Conservation (phyloP, 768 basidiomycete species). For the Pisolithus orientalis region DNA sequence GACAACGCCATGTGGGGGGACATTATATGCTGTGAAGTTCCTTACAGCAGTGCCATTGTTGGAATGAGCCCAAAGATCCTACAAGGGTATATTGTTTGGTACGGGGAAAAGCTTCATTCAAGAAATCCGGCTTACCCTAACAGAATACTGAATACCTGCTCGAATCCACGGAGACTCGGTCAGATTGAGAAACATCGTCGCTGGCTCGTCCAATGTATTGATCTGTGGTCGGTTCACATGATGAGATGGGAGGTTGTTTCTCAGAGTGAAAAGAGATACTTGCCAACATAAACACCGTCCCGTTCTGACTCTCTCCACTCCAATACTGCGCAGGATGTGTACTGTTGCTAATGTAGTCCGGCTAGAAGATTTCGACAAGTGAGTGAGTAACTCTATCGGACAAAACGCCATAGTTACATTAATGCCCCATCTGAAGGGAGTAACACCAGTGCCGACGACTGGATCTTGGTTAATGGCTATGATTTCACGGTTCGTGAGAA, state of each 20-base stretch:
- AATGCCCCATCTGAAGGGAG: slow-evolving; percentile 64
- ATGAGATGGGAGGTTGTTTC: neutral
- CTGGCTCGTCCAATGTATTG: slow-evolving; percentile 50
- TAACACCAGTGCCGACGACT: slow-evolving; percentile 51
- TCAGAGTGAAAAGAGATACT: slow-evolving; percentile 5
- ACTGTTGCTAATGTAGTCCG: slow-evolving; percentile 31
- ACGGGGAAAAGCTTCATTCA: neutral
- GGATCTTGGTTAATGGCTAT: slow-evolving; percentile 67
- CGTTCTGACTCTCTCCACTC: slow-evolving; percentile 61
- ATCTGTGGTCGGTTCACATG: slow-evolving; percentile 32
- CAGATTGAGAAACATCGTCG: slow-evolving; percentile 54
- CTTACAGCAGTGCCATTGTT: slow-evolving; percentile 62
- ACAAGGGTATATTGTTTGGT: neutral
- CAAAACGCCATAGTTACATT: slow-evolving; percentile 37
- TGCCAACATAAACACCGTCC: slow-evolving; percentile 64
- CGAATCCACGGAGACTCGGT: slow-evolving; percentile 69
- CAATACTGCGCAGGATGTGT: slow-evolving; percentile 63
- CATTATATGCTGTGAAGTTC: slow-evolving; percentile 44
- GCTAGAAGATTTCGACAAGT: slow-evolving; percentile 11
- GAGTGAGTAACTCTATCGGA: neutral
- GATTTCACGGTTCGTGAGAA: slow-evolving; percentile 59
- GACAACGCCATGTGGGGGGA: slow-evolving; percentile 65
- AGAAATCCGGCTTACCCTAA: slow-evolving; percentile 40
- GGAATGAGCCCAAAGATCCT: slow-evolving; percentile 73
- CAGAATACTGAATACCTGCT: slow-evolving; percentile 56